A percentile compares a stretch with the other conserved stretches of the same genome.
These are phyloP conservation scores for Trichoderma guizhouense DNA, from an alignment of 2,329 filamentous ascomycete genomes.

Conservation along the genomic window DNA sequence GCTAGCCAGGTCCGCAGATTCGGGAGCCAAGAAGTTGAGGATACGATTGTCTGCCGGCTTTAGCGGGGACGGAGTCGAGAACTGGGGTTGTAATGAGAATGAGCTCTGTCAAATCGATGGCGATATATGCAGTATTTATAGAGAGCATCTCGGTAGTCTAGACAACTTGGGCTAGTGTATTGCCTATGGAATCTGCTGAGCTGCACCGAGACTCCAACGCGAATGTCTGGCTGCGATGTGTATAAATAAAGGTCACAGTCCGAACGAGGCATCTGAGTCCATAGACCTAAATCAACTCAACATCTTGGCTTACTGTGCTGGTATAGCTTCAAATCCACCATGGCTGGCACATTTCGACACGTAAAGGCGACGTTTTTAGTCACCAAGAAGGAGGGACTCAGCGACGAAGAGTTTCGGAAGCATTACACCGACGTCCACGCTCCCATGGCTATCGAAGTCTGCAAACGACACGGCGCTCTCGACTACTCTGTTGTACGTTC, in stretches of 20 bases:
- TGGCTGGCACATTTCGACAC: neutral
- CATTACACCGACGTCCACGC: neutral
- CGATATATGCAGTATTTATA: neutral
- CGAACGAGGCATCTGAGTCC: neutral
- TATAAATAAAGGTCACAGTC: neutral
- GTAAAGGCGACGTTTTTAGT: neutral
- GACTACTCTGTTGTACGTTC: neutral
- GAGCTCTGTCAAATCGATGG: neutral
- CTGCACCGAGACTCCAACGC: neutral
- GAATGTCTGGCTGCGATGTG: neutral
- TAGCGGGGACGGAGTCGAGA: too few relatives aligned
- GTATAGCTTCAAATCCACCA: neutral
- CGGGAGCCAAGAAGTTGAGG: neutral
- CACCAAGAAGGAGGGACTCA: neutral
- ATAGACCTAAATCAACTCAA: neutral
- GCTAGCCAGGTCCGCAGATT: slow-evolving; percentile 2
- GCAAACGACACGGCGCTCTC: neutral
- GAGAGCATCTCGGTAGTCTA: neutral
- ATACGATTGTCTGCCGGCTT: neutral
- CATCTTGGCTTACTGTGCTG: neutral
- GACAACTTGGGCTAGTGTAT: neutral
- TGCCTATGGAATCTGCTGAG: neutral
- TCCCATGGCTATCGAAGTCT: neutral
- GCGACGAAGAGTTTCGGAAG: neutral
- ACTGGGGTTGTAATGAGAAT: neutral